Evolutionary conservation across 208 protist species (phyloP), one percentile per base, ranked within the genome.

Genomic region (Acanthamoeba sp.): DNA sequence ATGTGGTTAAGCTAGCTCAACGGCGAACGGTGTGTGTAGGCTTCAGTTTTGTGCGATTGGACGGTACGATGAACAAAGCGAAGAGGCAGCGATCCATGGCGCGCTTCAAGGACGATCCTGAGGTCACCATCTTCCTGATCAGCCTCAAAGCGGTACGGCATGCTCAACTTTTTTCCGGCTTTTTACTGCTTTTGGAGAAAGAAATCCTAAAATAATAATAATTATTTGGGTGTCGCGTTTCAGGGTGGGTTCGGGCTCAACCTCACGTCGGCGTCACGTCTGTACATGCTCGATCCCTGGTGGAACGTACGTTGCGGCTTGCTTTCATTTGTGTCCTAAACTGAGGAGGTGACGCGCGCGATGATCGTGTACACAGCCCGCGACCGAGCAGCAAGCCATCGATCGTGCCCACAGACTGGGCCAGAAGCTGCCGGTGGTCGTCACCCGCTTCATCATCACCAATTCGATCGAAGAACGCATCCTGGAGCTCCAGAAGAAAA

Each of bases 1-100:
- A n/a, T n/a, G n/a, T n/a, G n/a, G n/a, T n/a, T 99, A 27, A 99
- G 96, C 27, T 99, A 99, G 97, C 1, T 6, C 10, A 32, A 76
- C 55, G 22, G 55, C 55, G 22, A 12, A 62, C 55, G 22, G 22
- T 22, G 22, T 62, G 16, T 22, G 7, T 5, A 29, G 62, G 36
- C 10, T 42, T 76, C 66, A 76, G 12, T 7, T 76, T 76, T 12
- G 66, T 76, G 66, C 66, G 66, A 9, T n/a, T 76, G 12, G 66
- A 76, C 36, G 66, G 66, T 0, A 76, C 1, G n/a, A 76, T 76
- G 66, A 34, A 20, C 32, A 76, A 76, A 29, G 16, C n/a, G 29
- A 76, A 76, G 66, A 0, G 66, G 16, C 66, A 76, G 66, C 66
- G 36, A 6, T 16, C 66, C 27, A 76, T 76, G 66, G 32, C 34